Base-by-base conservation (phyloP, 2,329 filamentous ascomycete genomes). In the Alternaria infectoria region DNA sequence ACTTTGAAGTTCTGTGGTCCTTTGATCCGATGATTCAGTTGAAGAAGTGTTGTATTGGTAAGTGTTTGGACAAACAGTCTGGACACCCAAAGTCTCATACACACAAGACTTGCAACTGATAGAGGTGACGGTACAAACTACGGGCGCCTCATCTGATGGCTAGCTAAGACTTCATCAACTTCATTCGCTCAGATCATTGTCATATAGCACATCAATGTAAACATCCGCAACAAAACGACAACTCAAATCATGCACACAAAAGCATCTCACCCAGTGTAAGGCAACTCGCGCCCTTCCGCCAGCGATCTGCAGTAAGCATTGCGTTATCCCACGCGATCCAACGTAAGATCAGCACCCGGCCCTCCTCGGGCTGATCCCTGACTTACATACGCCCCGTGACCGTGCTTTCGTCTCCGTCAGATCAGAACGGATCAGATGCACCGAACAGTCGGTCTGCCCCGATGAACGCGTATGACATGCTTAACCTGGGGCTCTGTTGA, bases 311-410 rank as follows among this genome's bases (percentile, higher is more conserved):
- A 52, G 49, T 40, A 28, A 52, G 49, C 49, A 52, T 52, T 40
- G 49, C 49, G 28, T 52, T 52, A 52, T 52, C 28, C 30, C 49
- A 40, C 28, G 8, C 28, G 49, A 21, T 40, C 49, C n/a, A 52
- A 52, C 49, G 28, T 52, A 19, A 52, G 49, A n/a, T 52, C 19
- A 52, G 49, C 49, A 40, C 30, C 26, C 49, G 17, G 19, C 21
- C 49, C 49, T 21, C 49, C 21, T 21, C 49, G 13, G 13, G 17
- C 15, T 52, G 28, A 40, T 23, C 30, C 49, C 49, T 52, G 49
- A 23, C 49, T 52, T 30, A 23, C 49, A 32, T 40, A 40, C 36
- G 36, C 36, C 49, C 49, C 30, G 49, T 52, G 49, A 25, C 36
- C 9, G 21, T 36, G 49, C 49, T n/a, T 36, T 52, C 49, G 30